Evolutionary conservation across 371 early-diverging fungal species (phyloP).

Genomic region (Apophysomyces ossiformis): DNA sequence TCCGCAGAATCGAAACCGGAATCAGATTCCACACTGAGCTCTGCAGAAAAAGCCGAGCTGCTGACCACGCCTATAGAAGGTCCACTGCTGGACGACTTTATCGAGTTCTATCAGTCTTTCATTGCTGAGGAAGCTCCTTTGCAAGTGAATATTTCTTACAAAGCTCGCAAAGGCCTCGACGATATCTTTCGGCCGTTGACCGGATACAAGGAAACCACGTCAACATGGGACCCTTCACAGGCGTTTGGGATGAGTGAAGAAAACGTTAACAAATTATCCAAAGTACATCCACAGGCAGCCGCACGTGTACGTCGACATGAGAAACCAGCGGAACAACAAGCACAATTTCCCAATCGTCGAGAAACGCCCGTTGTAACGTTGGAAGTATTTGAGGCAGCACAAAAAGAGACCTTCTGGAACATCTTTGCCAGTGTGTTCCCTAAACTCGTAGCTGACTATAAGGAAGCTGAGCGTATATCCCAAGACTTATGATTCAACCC

Average conservation of each 20-base stretch:
- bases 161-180: slow-evolving; percentile 35
- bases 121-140: slow-evolving; percentile 36
- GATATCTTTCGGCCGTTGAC: neutral
- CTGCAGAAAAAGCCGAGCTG: slow-evolving; percentile 7
- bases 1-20: neutral
- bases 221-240: neutral
- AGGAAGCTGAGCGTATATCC: neutral
- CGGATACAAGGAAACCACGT: neutral
- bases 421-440: slow-evolving; percentile 48
- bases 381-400: slow-evolving; percentile 31
- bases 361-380: slow-evolving; percentile 1
- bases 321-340: neutral
- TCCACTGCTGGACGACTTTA: slow-evolving; percentile 20
- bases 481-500: neutral
- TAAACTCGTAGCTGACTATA: slow-evolving; percentile 27
- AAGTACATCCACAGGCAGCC: neutral
- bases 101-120: slow-evolving; percentile 40
- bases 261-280: neutral
- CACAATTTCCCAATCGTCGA: too few relatives aligned
- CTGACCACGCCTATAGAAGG: neutral
- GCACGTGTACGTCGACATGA: neutral
- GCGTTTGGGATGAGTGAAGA: neutral
- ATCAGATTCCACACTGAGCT: neutral
- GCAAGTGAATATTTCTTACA: slow-evolving; percentile 46
- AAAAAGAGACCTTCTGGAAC: slow-evolving; percentile 51